These are phyloP conservation scores for Colletotrichum orchidophilum DNA, from an alignment of 2,329 filamentous ascomycete genomes.

Conservation along the genomic window DNA sequence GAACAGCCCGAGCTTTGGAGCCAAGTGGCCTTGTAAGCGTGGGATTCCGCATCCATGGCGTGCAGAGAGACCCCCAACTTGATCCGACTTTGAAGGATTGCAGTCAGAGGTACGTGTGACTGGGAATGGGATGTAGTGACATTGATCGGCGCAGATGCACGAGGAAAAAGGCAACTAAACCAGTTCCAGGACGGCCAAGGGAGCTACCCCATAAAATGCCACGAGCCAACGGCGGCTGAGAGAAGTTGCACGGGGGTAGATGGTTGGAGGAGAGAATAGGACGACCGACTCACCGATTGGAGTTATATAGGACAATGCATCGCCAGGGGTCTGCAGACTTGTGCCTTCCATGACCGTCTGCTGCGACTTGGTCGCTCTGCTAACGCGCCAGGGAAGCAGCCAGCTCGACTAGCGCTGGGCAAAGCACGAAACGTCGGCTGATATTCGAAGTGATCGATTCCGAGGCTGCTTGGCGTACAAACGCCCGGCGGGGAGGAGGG, in stretches of 20 bases:
- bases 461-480: background rate
- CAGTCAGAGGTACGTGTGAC: constrained; percentile 12
- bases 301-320: constrained; percentile 58
- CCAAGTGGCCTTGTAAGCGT: background rate
- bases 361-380: constrained; percentile 26
- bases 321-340: constrained; percentile 56
- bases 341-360: constrained; percentile 47
- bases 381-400: constrained; percentile 34
- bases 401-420: constrained; percentile 25
- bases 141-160: constrained; percentile 20
- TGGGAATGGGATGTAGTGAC: constrained; percentile 33
- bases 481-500: background rate
- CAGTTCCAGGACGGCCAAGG: constrained; percentile 21
- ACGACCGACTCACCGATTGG: constrained; percentile 63
- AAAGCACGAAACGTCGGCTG: constrained; percentile 26
- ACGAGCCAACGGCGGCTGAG: constrained; percentile 56
- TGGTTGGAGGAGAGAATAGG: constrained; percentile 52
- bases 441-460: constrained; percentile 10
- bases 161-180: constrained; percentile 23
- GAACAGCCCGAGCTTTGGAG: background rate
- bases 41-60: constrained; percentile 6
- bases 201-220: constrained; percentile 43
- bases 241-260: constrained; percentile 58
- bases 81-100: background rate
- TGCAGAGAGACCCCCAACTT: background rate